These are phyloP conservation scores for Salmacisia buchloeana DNA, from an alignment of 1,284 basidiomycete genomes.

Conservation along the genomic window DNA sequence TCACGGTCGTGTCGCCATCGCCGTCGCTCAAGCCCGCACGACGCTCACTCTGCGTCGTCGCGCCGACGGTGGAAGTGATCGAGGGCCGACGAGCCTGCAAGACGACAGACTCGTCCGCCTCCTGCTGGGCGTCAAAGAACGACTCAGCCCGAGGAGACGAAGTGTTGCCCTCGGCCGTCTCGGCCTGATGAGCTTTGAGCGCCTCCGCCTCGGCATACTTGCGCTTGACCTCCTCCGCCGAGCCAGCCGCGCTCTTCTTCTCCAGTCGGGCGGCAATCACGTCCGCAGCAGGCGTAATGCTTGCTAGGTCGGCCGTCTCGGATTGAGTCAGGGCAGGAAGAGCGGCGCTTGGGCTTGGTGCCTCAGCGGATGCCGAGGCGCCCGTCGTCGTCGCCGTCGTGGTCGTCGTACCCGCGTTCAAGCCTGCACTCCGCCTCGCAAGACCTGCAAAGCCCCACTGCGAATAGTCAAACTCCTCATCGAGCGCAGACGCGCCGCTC, in stretches of 20 bases:
- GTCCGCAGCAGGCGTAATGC: constrained; percentile 19
- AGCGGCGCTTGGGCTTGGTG: background rate
- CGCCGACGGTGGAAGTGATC: background rate
- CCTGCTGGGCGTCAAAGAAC: too few species aligned
- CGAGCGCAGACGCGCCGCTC: background rate
- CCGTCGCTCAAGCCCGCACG: background rate
- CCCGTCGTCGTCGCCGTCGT: constrained; percentile 27
- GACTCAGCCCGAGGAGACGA: too few species aligned
- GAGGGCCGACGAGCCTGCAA: background rate
- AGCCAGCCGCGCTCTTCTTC: constrained; percentile 7
- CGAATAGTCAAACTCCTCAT: constrained; percentile 28
- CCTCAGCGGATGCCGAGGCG: background rate
- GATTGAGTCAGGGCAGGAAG: constrained; percentile 22
- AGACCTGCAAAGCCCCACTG: constrained; percentile 48
- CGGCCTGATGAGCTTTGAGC: background rate
- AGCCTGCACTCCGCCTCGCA: constrained; percentile 24
- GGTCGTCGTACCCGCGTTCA: constrained; percentile 18
- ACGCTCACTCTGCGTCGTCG: background rate
- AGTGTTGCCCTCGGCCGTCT: too few species aligned
- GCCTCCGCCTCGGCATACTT: background rate
- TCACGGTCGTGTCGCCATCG: background rate
- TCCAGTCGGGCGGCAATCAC: constrained; percentile 17
- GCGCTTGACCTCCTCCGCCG: background rate
- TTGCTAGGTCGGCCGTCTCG: constrained; percentile 23
- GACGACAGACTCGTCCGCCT: background rate